Base-by-base conservation (phyloP, 441 rosid species). In the Corymbia citriodora region DNA sequence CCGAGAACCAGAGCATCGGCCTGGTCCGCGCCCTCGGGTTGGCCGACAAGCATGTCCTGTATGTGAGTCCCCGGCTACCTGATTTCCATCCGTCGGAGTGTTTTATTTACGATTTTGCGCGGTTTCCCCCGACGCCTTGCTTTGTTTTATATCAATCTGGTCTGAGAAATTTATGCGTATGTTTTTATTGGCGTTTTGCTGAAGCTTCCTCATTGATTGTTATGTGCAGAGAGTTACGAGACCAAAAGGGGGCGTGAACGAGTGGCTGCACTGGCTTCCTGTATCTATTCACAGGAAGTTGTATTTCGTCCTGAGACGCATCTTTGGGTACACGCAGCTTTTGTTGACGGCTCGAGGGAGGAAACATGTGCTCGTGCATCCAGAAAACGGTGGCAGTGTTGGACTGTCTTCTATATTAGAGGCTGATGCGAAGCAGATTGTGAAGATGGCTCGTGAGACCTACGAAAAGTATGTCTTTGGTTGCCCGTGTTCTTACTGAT, bases 201-300 rank as follows among this genome's bases (percentile, higher is more conserved):
- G 88, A 91, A 88, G 88, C 90, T 70, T 36, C 65, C 21, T 16
- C 45, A 8, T 27, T 31, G 50, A 25, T 90, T 90, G 81, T 10
- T n/a, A 48, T 83, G 55, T 88, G 81, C 93, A 97, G 99, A 94
- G 99, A 91, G 98, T 98, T 90, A 96, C 97, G 10, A 94, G 99
- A 92, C 99, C 99, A 8, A 97, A 95, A 93, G 99, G 99, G 89
- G 99, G 99, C 83, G 70, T 97, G 19, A 94, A 98, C 89, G 99
- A 96, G 90, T 97, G 99, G 98, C 93, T 97, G 12, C 99, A 96
- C 88, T 98, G 98, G 97, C 96, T 98, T 14, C 99, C 99, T 21
- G 96, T 96, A 90, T 94, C 94, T 90, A 92, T 97, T 89, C 99
- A 97, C 94, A 96, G 96, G 90, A 94, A 88, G 92, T 89, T 98